Percentiles rank a stretch among this genome's conserved stretches.
phyloP scores from a whole-genome alignment of 2,329 filamentous ascomycete genomes.

The Colletotrichum sansevieriae region DNA sequence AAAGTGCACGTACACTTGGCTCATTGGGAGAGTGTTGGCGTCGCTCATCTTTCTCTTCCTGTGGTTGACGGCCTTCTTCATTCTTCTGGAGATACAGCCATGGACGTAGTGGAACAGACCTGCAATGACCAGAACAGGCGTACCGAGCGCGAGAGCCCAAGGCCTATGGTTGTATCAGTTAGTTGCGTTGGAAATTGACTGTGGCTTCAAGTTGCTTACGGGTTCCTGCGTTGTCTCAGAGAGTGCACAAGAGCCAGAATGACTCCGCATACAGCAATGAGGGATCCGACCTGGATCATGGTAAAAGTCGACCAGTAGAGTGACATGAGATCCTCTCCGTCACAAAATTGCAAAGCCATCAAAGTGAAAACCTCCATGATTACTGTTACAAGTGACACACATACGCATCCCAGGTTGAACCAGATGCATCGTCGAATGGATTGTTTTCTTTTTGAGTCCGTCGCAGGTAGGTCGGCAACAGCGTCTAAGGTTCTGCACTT shows the following conservation, averaged over 20 bases:
- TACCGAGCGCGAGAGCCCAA: conserved; percentile 71
- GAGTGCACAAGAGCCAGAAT: conserved; percentile 66
- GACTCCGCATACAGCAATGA: conserved; percentile 70
- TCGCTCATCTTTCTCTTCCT: conserved; percentile 46
- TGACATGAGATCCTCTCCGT: conserved; percentile 70
- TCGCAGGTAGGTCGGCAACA: conserved; percentile 48
- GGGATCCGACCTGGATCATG: conserved; percentile 69
- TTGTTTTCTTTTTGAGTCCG: conserved; percentile 53
- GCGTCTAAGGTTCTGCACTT: conserved; percentile 52
- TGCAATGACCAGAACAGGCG: conserved; percentile 70
- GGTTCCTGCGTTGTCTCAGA: conserved; percentile 63
- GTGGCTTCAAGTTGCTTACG: conserved; percentile 54
- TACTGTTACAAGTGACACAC: conserved; percentile 58
- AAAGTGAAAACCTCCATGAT: conserved; percentile 68
- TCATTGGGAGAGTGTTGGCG: conserved; percentile 52
- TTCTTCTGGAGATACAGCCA: conserved; percentile 52
- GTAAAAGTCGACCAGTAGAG: conserved; percentile 74
- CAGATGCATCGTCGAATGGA: conserved; percentile 57
- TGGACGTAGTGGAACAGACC: conserved; percentile 65
- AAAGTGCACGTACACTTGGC: conserved; percentile 56
- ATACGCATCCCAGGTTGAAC: conserved; percentile 59
- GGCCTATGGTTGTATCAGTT: conserved; percentile 51
- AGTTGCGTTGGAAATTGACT: neutral
- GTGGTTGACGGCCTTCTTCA: conserved; percentile 48
- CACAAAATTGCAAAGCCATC: conserved; percentile 69